Conservation (phyloP, 1,139 yeast genomes). For the Saccharomyces hybrid region DNA sequence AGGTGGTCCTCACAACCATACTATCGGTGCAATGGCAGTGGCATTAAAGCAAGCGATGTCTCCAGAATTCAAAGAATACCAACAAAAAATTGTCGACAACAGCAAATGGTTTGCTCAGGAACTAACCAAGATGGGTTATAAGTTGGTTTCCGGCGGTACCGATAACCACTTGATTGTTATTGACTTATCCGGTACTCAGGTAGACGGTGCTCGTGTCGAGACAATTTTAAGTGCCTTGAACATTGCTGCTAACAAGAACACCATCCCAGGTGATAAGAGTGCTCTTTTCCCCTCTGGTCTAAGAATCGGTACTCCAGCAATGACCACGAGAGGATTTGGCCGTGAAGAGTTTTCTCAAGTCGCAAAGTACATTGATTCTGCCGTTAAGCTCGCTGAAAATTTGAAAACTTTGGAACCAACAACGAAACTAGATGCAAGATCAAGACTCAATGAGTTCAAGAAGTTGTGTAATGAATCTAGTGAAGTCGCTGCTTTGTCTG, state of each 20-base stretch:
- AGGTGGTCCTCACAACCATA: slow-evolving; percentile 98
- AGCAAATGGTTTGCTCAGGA: slow-evolving; percentile 71
- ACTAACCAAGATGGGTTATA: slow-evolving; percentile 58
- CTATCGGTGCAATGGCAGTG: slow-evolving; percentile 90
- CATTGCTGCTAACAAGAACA: slow-evolving; percentile 92
- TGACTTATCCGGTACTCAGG: slow-evolving; percentile 71
- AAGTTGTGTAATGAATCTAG: slow-evolving; percentile 49
- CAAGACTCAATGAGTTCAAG: slow-evolving; percentile 58
- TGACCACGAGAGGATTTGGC: slow-evolving; percentile 93
- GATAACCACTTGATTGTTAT: slow-evolving; percentile 89
- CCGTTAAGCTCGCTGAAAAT: slow-evolving; percentile 58
- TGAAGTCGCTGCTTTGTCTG: slow-evolving; percentile 51
- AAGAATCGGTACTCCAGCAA: slow-evolving; percentile 96
- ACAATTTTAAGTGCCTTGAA: slow-evolving; percentile 81
- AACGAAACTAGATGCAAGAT: slow-evolving; percentile 52
- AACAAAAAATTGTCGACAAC: slow-evolving; percentile 69
- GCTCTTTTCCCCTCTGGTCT: slow-evolving; percentile 94
- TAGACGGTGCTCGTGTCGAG: slow-evolving; percentile 95
- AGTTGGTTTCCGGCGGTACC: slow-evolving; percentile 85
- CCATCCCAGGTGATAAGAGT: slow-evolving; percentile 92
- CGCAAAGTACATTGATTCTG: slow-evolving; percentile 68
- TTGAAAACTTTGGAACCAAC: slow-evolving; percentile 45
- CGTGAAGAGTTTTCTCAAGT: slow-evolving; percentile 70
- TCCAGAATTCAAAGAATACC: slow-evolving; percentile 83
- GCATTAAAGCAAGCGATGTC: slow-evolving; percentile 84